Percentiles rank a stretch among this genome's conserved stretches.
phyloP scores from a whole-genome alignment of 306 rosid species.

The Parietaria judaica region DNA sequence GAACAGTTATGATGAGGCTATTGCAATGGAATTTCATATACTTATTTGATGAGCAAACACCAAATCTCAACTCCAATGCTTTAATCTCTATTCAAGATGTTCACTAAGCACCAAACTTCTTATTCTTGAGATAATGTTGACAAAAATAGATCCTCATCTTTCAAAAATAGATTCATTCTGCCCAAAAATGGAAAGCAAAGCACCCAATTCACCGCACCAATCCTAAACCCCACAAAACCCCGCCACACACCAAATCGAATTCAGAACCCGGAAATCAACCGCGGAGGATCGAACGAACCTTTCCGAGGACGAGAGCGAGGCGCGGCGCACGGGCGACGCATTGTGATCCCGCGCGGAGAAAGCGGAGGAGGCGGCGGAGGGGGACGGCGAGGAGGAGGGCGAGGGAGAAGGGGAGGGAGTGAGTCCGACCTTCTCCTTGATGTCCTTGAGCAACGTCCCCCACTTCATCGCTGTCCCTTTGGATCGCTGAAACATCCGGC shows the following conservation, averaged over 20 bases:
- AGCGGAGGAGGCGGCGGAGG: conserved; percentile 21
- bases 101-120: too few species aligned
- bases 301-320: conserved; percentile 48
- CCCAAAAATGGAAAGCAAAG: not conserved
- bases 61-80: too few species aligned
- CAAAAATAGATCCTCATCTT: too few species aligned
- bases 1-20: too few species aligned
- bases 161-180: not conserved
- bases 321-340: conserved; percentile 48
- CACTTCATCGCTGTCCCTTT: conserved; percentile 89
- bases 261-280: not conserved
- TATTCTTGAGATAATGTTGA: too few species aligned
- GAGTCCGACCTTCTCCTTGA: conserved; percentile 96
- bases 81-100: too few species aligned
- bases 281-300: conserved; percentile 42
- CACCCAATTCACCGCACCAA: conserved; percentile 6
- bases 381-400: conserved; percentile 36
- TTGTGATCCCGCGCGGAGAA: conserved; percentile 32
- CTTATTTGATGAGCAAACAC: too few species aligned
- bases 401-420: conserved; percentile 42
- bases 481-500: conserved; percentile 45
- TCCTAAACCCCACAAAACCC: conserved; percentile 20
- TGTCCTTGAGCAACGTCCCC: conserved; percentile 94
- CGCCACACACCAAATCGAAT: not conserved
- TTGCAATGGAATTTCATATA: too few species aligned